Conservation (phyloP, 805 yeast species). For the Monosporozyma servazzii region DNA sequence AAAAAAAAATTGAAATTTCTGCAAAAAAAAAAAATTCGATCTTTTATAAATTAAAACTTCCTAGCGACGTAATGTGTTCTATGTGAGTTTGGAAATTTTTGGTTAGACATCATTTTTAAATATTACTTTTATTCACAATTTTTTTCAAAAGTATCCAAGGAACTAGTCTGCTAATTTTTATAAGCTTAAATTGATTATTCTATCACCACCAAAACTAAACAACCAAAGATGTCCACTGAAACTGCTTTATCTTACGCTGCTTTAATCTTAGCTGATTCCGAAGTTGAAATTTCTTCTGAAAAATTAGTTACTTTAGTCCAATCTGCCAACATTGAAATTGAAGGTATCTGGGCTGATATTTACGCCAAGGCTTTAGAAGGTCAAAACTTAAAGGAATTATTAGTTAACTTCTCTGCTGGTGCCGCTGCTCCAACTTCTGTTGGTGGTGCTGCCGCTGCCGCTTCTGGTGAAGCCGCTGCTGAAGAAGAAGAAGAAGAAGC, state of each 20-base stretch:
- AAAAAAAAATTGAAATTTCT: slow-evolving; percentile 1
- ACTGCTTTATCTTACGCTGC: slow-evolving; percentile 97
- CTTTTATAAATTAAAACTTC: not conserved
- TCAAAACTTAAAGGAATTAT: slow-evolving; percentile 61
- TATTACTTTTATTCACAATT: not conserved
- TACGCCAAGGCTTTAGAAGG: slow-evolving; percentile 74
- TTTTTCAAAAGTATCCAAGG: slow-evolving; percentile 14
- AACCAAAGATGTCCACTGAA: slow-evolving; percentile 47
- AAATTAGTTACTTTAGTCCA: slow-evolving; percentile 63
- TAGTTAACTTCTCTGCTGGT: slow-evolving; percentile 34
- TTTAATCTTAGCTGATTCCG: slow-evolving; percentile 95
- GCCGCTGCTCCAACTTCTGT: slow-evolving; percentile 36
- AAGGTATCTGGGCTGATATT: slow-evolving; percentile 72
- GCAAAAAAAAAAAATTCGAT: not conserved
- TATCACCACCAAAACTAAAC: slow-evolving; percentile 7
- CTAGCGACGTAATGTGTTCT: not conserved
- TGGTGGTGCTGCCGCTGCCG: slow-evolving; percentile 38
- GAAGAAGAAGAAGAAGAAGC: slow-evolving; percentile 49
- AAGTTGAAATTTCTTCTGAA: slow-evolving; percentile 81
- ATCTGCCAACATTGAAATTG: slow-evolving; percentile 61
- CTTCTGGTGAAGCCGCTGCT: slow-evolving; percentile 48
- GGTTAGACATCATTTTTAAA: not conserved
- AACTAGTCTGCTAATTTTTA: slow-evolving; percentile 29
- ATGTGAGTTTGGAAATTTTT: not conserved
- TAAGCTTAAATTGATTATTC: slow-evolving; percentile 31